A percentile compares a stretch with the other conserved stretches of the same genome.
These are phyloP conservation scores for Saccharomycopsis olivae DNA, from an alignment of 805 yeast genomes.

Conservation along the genomic window DNA sequence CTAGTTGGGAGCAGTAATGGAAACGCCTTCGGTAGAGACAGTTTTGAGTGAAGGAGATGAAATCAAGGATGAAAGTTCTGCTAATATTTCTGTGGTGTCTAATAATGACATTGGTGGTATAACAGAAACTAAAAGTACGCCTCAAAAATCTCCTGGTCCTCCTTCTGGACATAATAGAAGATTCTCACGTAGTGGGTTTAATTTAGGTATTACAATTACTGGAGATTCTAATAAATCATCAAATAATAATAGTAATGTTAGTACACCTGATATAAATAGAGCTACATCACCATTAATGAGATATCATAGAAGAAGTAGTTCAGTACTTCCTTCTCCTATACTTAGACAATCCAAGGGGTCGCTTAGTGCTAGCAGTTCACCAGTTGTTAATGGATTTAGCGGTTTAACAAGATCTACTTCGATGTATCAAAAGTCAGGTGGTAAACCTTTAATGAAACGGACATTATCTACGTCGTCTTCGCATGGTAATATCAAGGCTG, in stretches of 20 bases:
- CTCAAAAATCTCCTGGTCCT: neutral
- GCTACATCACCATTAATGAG: constrained; percentile 6
- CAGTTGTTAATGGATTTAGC: neutral
- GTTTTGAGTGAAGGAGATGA: no score
- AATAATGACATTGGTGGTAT: no score
- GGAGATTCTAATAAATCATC: no score
- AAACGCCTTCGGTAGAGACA: no score
- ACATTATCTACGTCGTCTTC: no score
- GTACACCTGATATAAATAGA: no score
- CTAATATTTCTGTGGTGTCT: no score
- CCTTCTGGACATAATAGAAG: neutral
- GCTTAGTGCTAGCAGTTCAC: constrained; percentile 6
- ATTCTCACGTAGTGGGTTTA: constrained; percentile 15
- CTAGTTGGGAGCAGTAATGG: no score
- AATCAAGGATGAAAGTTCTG: no score
- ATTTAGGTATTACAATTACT: constrained; percentile 14
- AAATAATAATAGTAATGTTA: neutral
- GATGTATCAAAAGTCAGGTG: constrained; percentile 1
- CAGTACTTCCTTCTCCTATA: constrained; percentile 3
- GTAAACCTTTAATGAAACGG: no score
- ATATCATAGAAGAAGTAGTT: constrained; percentile 2
- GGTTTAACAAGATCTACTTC: constrained; percentile 10
- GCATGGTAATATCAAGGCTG: neutral
- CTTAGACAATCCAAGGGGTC: no score
- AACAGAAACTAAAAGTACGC: no score